Base-by-base conservation (phyloP, 768 basidiomycete genomes). In the Gloeophyllum trabeum region DNA sequence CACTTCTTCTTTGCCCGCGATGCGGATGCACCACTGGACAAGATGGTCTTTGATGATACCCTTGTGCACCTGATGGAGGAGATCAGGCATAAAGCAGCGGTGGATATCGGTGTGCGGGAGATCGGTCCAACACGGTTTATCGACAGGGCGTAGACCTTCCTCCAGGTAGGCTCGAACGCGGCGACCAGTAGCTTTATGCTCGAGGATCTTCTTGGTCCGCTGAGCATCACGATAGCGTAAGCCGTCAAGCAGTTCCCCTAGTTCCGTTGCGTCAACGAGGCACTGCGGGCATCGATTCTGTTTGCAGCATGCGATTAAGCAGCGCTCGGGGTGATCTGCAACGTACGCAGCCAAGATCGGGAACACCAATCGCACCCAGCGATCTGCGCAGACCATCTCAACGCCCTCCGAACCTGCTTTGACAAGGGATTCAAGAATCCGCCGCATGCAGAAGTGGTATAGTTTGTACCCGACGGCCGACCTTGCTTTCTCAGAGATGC, bases 41-140 rank as follows among this genome's bases (percentile, higher is more conserved):
- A 66, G 40, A 39, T 71, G 68, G 39, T 69, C 62, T 39, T 67
- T 67, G 57, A 71, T 65, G 2, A 69, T 43, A 0, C 71, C 71
- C 46, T 73, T 66, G 50, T 71, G 61, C 0, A 73, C 52, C 47
- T 71, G 68, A 45, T 75, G 71, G 13, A 72, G 61, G 19, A 70
- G 32, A 54, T 69, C 54, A 13, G 63, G 60, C 1, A 61, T 65
- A 22, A 73, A 45, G n/a, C 45, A 56, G 0, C 22, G 0, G 48
- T 63, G 67, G 24, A 73, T 71, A 48, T 73, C 45, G 28, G 51
- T 40, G 44, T 57, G 60, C 0, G 66, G 69, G 12, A 71, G 46
- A 32, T 65, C 47, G 1, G 35, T 35, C 69, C 69, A 71, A 50
- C 70, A 72, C 6, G 68, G 70, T 30, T 30, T 16, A 20, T 51